Evolutionary conservation across 306 rosid genomes (phyloP).

Genomic region (Vigna nakashimae): DNA sequence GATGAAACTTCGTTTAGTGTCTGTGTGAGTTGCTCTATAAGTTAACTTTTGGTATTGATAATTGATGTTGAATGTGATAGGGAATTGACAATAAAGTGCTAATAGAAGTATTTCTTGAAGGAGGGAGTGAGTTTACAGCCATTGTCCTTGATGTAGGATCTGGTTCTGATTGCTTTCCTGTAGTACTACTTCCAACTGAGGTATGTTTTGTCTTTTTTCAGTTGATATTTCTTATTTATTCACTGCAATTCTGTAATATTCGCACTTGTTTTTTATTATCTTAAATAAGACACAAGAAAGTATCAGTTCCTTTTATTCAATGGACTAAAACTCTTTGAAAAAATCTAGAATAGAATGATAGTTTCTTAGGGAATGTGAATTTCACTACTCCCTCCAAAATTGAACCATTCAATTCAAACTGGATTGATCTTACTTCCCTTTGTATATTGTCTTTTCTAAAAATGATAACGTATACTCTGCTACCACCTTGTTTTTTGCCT

Average conservation of each 20-base stretch:
- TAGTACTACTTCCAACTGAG: constrained; percentile 92
- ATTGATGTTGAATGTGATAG: constrained; percentile 55
- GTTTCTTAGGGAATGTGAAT: not conserved
- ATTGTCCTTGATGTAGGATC: constrained; percentile 94
- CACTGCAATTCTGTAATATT: constrained; percentile 32
- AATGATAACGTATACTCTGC: constrained; percentile 11
- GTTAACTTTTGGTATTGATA: constrained; percentile 32
- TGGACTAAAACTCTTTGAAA: constrained; percentile 17
- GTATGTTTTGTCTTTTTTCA: constrained; percentile 46
- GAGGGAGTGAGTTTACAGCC: constrained; percentile 96
- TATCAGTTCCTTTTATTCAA: constrained; percentile 15
- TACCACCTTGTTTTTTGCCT: not conserved
- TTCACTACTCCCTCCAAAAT: constrained; percentile 9
- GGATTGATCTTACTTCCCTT: not conserved
- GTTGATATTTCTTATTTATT: constrained; percentile 38
- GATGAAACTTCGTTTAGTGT: no score
- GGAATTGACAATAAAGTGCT: constrained; percentile 87
- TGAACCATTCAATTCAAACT: constrained; percentile 12
- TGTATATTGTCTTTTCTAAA: not conserved
- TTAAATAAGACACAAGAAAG: constrained; percentile 7
- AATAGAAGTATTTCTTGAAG: constrained; percentile 89
- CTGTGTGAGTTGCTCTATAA: no score
- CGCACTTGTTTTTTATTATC: constrained; percentile 7
- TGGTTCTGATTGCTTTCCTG: constrained; percentile 75
- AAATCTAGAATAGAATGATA: not conserved